These are phyloP conservation scores for Peziza echinospora DNA, from an alignment of 495 filamentous ascomycete species.

Conservation along the genomic window DNA sequence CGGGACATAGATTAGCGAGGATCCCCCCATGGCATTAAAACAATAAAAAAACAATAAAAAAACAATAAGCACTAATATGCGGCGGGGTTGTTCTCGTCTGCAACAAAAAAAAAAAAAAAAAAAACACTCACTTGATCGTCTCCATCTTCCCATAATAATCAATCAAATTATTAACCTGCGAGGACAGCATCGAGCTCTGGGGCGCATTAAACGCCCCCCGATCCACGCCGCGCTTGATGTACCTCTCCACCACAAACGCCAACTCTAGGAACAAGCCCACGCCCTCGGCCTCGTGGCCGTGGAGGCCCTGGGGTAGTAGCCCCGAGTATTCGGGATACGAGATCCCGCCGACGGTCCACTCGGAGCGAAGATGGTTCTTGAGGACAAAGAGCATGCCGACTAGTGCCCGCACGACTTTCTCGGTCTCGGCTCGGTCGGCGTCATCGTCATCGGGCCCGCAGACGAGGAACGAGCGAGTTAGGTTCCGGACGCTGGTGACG, in stretches of 20 bases:
- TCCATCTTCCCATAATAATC: slow-evolving; percentile 54
- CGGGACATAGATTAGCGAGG: not conserved
- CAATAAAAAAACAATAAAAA: not conserved
- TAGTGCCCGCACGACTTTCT: slow-evolving; percentile 26
- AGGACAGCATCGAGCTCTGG: slow-evolving; percentile 27
- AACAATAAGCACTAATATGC: too few species aligned
- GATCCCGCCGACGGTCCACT: slow-evolving; percentile 39
- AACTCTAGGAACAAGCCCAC: slow-evolving; percentile 44
- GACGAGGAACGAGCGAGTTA: slow-evolving; percentile 35
- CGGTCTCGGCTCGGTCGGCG: slow-evolving; percentile 30
- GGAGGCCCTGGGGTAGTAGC: slow-evolving; percentile 36
- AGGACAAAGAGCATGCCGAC: slow-evolving; percentile 52
- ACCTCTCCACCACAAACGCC: slow-evolving; percentile 44
- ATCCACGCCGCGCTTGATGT: slow-evolving; percentile 30
- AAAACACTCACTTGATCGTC: slow-evolving; percentile 30
- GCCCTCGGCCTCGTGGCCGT: slow-evolving; percentile 40
- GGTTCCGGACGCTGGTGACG: slow-evolving; percentile 39
- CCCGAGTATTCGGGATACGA: slow-evolving; percentile 34
- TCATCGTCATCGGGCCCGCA: slow-evolving; percentile 27
- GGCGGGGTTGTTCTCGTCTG: too few species aligned
- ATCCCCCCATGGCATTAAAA: not conserved
- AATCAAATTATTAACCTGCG: slow-evolving; percentile 37
- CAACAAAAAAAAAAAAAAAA: not conserved
- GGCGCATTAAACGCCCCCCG: slow-evolving; percentile 19
- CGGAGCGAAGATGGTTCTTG: slow-evolving; percentile 53